Conservation (phyloP, 352 stramenopile genomes). For the Albugo laibachii region DNA sequence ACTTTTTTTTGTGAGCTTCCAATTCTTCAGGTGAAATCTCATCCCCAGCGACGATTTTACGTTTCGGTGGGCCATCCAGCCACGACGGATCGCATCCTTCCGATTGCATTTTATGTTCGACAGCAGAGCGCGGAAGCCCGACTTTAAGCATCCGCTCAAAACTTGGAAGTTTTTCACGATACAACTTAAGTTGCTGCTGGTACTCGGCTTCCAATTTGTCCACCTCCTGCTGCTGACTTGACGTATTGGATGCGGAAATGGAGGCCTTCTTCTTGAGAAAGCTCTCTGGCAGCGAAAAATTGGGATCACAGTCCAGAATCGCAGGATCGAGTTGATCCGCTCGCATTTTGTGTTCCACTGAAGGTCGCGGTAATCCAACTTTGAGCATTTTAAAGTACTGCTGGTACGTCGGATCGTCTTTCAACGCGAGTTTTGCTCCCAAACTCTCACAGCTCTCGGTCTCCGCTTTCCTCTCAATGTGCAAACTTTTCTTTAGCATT, state of each 20-base stretch:
- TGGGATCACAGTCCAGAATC: neutral
- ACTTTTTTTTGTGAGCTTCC: slow-evolving; percentile 38
- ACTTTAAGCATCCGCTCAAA: slow-evolving; percentile 70
- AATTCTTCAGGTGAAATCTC: slow-evolving; percentile 14
- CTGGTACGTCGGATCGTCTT: slow-evolving; percentile 2
- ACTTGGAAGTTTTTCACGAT: slow-evolving; percentile 45
- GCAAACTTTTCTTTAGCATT: neutral
- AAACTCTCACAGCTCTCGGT: neutral
- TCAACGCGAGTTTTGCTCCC: neutral
- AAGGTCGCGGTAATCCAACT: slow-evolving; percentile 41
- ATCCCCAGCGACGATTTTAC: slow-evolving; percentile 4
- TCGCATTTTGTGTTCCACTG: slow-evolving; percentile 15
- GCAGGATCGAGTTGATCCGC: neutral
- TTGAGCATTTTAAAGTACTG: slow-evolving; percentile 78
- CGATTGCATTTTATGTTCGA: slow-evolving; percentile 76
- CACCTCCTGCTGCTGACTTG: neutral
- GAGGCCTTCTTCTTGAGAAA: neutral
- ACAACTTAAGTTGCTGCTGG: slow-evolving; percentile 27
- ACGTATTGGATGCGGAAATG: neutral
- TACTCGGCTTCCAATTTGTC: slow-evolving; percentile 18
- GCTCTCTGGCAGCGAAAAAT: neutral
- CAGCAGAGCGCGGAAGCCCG: slow-evolving; percentile 30
- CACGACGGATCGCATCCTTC: slow-evolving; percentile 40
- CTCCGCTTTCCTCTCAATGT: neutral
- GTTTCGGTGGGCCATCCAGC: slow-evolving; percentile 35